These are phyloP conservation scores for Stereum hirsutum DNA, from an alignment of 1,284 basidiomycete genomes.

Conservation along the genomic window DNA sequence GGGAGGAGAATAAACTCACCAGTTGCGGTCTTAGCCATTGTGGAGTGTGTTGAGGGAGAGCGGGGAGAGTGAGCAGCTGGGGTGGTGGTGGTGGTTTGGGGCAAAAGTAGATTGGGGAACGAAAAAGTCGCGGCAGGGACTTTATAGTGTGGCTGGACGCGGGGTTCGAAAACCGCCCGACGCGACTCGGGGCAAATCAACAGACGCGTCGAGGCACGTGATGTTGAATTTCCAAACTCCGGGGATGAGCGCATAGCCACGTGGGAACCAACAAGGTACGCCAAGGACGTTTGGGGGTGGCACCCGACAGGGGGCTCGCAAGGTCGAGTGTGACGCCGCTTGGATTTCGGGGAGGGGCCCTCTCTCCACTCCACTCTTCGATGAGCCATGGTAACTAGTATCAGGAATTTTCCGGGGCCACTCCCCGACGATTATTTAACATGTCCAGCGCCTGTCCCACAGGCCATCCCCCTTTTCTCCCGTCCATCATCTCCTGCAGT, in stretches of 20 bases:
- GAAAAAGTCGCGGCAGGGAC: slow-evolving; percentile 15
- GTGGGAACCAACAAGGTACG: neutral
- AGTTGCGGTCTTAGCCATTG: slow-evolving; percentile 27
- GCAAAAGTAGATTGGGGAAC: too few species aligned
- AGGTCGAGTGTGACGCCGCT: too few species aligned
- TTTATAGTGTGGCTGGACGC: slow-evolving; percentile 16
- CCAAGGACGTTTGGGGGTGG: too few species aligned
- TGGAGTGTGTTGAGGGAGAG: slow-evolving; percentile 8
- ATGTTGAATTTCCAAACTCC: slow-evolving; percentile 21
- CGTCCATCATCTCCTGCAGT: slow-evolving; percentile 4
- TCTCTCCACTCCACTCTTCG: too few species aligned
- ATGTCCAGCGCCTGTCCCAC: slow-evolving; percentile 7
- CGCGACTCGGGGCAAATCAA: too few species aligned
- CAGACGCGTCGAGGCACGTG: slow-evolving; percentile 15
- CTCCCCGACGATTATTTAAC: slow-evolving; percentile 1
- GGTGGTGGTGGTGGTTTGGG: neutral
- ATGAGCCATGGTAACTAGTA: too few species aligned
- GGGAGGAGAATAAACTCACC: slow-evolving; percentile 16
- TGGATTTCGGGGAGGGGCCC: too few species aligned
- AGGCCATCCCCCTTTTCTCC: slow-evolving; percentile 8
- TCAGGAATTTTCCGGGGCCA: too few species aligned
- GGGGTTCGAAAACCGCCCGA: slow-evolving; percentile 14
- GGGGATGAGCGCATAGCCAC: too few species aligned
- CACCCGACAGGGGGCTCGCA: too few species aligned
- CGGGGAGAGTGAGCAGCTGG: slow-evolving; percentile 2